Percentiles rank a stretch among this genome's conserved stretches.
Evolutionary conservation across 1,284 basidiomycete species (phyloP).

Genomic region (Malassezia yamatoensis): DNA sequence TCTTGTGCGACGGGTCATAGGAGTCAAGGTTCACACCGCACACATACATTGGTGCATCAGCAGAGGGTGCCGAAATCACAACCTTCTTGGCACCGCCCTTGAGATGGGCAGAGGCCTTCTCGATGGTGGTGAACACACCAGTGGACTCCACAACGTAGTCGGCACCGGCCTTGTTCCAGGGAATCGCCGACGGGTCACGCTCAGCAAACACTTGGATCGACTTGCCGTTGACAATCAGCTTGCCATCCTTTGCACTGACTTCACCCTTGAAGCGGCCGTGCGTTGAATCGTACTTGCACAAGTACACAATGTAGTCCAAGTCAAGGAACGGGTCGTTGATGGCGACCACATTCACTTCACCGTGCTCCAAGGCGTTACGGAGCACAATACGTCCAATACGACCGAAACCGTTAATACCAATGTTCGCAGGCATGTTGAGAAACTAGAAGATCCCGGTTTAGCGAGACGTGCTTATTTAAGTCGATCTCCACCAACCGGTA

Average conservation of each 20-base stretch:
- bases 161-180: constrained; percentile 71
- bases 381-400: constrained; percentile 63
- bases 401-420: constrained; percentile 33
- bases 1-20: constrained; percentile 78
- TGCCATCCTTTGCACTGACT: constrained; percentile 73
- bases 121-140: constrained; percentile 93
- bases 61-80: constrained; percentile 96
- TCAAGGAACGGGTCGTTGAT: constrained; percentile 73
- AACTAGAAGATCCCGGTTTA: background rate
- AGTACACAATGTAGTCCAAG: constrained; percentile 62
- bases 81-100: constrained; percentile 99
- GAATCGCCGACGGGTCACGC: constrained; percentile 76
- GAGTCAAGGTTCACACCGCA: constrained; percentile 86
- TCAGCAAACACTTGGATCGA: constrained; percentile 68
- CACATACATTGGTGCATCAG: constrained; percentile 85
- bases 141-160: constrained; percentile 96
- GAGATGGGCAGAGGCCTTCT: constrained; percentile 81
- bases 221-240: constrained; percentile 78
- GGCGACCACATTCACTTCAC: constrained; percentile 36
- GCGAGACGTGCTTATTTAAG: background rate
- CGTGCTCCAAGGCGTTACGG: constrained; percentile 58
- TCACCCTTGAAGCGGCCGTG: constrained; percentile 89
- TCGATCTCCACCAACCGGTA: background rate
- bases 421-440: constrained; percentile 7
- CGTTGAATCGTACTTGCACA: constrained; percentile 99